Evolutionary conservation across 352 stramenopile genomes (phyloP).

Genomic region (Phytophthora parvispora): DNA sequence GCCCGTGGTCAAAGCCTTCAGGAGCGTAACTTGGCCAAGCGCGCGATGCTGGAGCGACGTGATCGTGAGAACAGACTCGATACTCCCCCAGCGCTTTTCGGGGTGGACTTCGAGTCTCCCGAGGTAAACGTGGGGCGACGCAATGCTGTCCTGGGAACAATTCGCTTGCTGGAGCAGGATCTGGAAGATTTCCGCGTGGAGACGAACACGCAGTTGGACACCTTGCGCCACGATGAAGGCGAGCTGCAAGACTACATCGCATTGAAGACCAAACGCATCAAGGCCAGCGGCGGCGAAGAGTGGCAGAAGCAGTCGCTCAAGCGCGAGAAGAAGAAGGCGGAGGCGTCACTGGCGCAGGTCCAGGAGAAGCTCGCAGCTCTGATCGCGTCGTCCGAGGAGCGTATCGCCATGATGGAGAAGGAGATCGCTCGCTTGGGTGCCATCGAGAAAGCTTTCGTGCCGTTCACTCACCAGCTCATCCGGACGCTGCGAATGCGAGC

Average conservation of each 20-base stretch:
- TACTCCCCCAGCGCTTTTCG: slow-evolving; percentile 50
- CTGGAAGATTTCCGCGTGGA: slow-evolving; percentile 69
- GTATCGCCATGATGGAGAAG: slow-evolving; percentile 70
- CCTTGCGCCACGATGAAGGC: slow-evolving; percentile 63
- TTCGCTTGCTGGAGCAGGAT: slow-evolving; percentile 60
- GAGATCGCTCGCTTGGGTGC: slow-evolving; percentile 70
- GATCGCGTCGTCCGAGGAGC: slow-evolving; percentile 53
- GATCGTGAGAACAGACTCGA: slow-evolving; percentile 56
- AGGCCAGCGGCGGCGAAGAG: slow-evolving; percentile 73
- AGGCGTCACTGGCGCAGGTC: slow-evolving; percentile 65
- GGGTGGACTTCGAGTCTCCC: slow-evolving; percentile 70
- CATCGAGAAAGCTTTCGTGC: slow-evolving; percentile 81
- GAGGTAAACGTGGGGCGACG: slow-evolving; percentile 75
- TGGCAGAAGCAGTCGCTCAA: slow-evolving; percentile 89
- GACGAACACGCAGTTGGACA: slow-evolving; percentile 73
- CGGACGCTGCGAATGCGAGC: slow-evolving; percentile 49
- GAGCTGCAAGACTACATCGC: slow-evolving; percentile 83
- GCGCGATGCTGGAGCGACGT: slow-evolving; percentile 28
- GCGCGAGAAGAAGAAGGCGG: slow-evolving; percentile 85
- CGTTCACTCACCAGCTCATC: slow-evolving; percentile 83
- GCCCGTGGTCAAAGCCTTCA: slow-evolving; percentile 45
- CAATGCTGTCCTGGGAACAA: slow-evolving; percentile 62
- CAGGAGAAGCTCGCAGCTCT: slow-evolving; percentile 59
- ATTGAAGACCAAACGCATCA: slow-evolving; percentile 83
- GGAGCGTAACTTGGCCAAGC: slow-evolving; percentile 46